A percentile compares a stretch with the other conserved stretches of the same genome.
These are phyloP conservation scores for Escallonia rubra DNA, from an alignment of 129 eudicot genomes.

Conservation along the genomic window DNA sequence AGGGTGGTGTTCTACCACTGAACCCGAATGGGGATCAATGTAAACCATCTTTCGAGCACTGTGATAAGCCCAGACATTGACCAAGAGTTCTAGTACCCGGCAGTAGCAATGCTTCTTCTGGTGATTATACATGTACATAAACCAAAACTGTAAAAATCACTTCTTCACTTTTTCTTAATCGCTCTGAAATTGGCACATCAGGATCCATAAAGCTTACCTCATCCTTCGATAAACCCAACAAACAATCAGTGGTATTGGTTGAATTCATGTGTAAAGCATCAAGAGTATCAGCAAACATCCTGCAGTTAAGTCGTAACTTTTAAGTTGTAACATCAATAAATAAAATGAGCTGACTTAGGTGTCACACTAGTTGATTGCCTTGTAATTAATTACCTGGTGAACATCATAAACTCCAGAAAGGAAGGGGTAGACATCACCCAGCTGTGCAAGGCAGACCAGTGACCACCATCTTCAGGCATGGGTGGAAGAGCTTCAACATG, in stretches of 20 bases:
- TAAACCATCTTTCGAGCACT: constrained; percentile 81
- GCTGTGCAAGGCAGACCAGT: constrained; percentile 89
- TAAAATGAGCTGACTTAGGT: background rate
- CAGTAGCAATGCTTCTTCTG: constrained; percentile 89
- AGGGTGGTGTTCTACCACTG: constrained; percentile 75
- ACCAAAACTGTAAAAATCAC: background rate
- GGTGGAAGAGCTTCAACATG: constrained; percentile 93
- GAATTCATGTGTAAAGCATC: constrained; percentile 53
- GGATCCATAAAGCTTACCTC: constrained; percentile 49
- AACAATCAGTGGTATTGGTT: constrained; percentile 37
- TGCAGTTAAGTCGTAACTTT: constrained; percentile 11
- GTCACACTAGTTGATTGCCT: background rate
- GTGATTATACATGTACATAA: background rate
- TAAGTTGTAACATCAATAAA: background rate
- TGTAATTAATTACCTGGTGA: constrained; percentile 53
- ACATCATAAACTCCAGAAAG: constrained; percentile 89
- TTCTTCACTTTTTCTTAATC: no score
- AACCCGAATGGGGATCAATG: constrained; percentile 72
- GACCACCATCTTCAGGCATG: constrained; percentile 95
- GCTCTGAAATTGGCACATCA: background rate
- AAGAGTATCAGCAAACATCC: constrained; percentile 94
- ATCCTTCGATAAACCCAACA: constrained; percentile 50
- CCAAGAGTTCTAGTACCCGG: constrained; percentile 72
- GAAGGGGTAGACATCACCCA: constrained; percentile 99
- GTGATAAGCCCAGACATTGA: constrained; percentile 97